A percentile compares a stretch with the other conserved stretches of the same genome.
Evolutionary conservation across 495 filamentous ascomycete species (phyloP).

Genomic region (Aspergillus asperescens): DNA sequence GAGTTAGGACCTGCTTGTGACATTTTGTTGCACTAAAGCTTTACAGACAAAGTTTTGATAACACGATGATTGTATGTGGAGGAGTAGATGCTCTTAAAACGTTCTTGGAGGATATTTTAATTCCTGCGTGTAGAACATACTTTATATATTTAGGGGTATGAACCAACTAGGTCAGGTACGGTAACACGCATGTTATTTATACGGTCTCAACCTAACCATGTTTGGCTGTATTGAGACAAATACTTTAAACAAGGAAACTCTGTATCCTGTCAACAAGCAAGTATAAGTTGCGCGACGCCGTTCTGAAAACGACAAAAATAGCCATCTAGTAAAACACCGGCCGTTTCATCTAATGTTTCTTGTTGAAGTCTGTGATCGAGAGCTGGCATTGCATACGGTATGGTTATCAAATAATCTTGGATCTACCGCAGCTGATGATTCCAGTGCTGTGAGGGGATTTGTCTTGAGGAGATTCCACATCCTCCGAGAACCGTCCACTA

Average conservation of each 20-base stretch:
- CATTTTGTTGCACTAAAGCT: neutral
- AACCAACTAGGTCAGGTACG: neutral
- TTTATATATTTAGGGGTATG: neutral
- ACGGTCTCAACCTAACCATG: neutral
- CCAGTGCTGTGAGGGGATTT: neutral
- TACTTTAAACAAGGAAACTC: no score
- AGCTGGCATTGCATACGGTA: neutral
- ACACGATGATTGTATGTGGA: neutral
- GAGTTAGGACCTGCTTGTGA: neutral
- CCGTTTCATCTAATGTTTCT: neutral
- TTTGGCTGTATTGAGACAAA: neutral
- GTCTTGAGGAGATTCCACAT: neutral
- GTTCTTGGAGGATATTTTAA: neutral
- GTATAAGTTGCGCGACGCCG: neutral
- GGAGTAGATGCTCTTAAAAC: neutral
- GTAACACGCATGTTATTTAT: neutral
- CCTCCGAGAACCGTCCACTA: neutral
- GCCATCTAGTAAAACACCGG: neutral
- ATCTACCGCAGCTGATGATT: neutral
- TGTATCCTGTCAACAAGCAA: neutral
- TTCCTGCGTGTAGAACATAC: neutral
- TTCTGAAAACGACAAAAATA: neutral
- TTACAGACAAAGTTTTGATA: neutral
- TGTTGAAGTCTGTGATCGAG: neutral
- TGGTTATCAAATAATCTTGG: no score